Evolutionary conservation across 192 early-diverging fungal species (phyloP).

Genomic region (Geranomyces michiganensis): DNA sequence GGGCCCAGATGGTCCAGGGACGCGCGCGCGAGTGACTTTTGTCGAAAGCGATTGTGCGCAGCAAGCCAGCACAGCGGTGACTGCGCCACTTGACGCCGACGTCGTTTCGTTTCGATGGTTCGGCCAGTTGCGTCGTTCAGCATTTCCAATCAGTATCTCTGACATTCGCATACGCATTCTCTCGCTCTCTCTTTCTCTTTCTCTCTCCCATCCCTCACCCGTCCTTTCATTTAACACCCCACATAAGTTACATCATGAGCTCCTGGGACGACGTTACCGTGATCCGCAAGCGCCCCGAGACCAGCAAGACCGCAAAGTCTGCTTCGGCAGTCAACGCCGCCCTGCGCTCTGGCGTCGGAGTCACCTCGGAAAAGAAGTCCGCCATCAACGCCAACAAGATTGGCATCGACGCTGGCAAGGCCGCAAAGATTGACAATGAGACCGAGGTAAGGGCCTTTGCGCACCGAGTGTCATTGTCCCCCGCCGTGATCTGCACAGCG

Average conservation of each 20-base stretch:
- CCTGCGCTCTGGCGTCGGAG: constrained; percentile 67
- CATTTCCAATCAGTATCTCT: no score
- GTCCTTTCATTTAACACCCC: background rate
- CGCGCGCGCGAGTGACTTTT: no score
- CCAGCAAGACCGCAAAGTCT: constrained; percentile 57
- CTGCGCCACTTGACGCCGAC: no score
- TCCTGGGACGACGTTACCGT: constrained; percentile 79
- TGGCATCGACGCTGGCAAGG: constrained; percentile 55
- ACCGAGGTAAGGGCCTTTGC: constrained; percentile 65
- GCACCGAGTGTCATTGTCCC: no score
- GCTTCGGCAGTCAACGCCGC: constrained; percentile 75
- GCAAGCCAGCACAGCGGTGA: no score
- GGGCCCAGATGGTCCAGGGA: no score
- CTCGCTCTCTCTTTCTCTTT: no score
- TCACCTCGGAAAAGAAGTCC: constrained; percentile 78
- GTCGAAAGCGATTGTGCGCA: no score
- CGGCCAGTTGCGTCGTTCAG: no score
- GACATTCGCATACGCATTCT: no score
- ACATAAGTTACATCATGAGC: constrained; percentile 19
- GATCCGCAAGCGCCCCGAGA: constrained; percentile 72
- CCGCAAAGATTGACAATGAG: constrained; percentile 86
- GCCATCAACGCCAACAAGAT: constrained; percentile 35
- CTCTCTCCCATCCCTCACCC: no score
- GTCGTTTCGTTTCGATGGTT: no score
- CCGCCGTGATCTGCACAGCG: background rate